A percentile compares a stretch with the other conserved stretches of the same genome.
Conservation (phyloP, 495 filamentous ascomycete species). For the Lineolata rhizophorae region DNA sequence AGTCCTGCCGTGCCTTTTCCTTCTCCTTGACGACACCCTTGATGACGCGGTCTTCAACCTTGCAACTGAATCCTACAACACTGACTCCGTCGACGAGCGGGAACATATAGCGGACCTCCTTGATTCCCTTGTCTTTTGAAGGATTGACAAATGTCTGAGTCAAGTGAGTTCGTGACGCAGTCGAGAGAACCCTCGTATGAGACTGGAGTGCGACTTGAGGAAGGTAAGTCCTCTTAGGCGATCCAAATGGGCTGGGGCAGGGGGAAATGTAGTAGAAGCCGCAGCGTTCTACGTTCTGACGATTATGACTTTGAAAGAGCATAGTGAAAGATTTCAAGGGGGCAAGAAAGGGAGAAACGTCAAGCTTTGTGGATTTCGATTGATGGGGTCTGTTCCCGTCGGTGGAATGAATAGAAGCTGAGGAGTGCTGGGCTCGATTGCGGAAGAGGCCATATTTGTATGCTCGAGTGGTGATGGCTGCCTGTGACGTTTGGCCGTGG, state of each 20-base stretch:
- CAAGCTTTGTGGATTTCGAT: no score
- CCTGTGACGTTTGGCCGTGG: no score
- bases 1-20: slow-evolving; percentile 28
- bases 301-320: no score
- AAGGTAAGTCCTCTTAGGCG: slow-evolving; percentile 19
- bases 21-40: slow-evolving; percentile 39
- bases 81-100: slow-evolving; percentile 46
- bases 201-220: slow-evolving; percentile 29
- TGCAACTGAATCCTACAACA: slow-evolving; percentile 37
- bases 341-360: no score
- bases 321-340: no score
- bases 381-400: no score
- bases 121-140: slow-evolving; percentile 19
- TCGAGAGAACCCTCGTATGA: slow-evolving; percentile 30
- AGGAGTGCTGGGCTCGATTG: no score
- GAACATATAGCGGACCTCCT: slow-evolving; percentile 37
- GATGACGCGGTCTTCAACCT: slow-evolving; percentile 27
- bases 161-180: slow-evolving; percentile 32
- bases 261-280: slow-evolving; percentile 8
- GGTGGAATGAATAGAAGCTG: no score
- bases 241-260: neutral
- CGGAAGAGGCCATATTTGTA: no score
- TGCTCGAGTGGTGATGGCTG: no score
- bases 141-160: slow-evolving; percentile 40
- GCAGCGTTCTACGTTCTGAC: no score